Base-by-base conservation (phyloP, 768 basidiomycete species). In the Amanita rubescens region DNA sequence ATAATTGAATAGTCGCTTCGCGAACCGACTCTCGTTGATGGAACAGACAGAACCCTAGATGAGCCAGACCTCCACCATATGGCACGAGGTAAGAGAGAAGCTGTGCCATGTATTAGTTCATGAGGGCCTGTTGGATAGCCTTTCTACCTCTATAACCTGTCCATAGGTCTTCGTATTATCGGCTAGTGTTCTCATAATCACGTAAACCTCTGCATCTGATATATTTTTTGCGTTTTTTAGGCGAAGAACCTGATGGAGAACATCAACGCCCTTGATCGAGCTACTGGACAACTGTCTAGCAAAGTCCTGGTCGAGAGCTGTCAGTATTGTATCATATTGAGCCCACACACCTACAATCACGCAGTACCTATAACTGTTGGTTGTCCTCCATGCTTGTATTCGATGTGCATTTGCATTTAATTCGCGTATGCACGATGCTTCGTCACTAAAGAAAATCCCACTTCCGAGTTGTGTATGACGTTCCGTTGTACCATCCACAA, bases 301-400 rank as follows among this genome's bases (percentile, higher is more conserved):
- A 65, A 88, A 83, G 63, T 94, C 89, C 91, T 95, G 53, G 38
- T 59, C 25, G 41, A 24, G 49, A 24, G 38, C 33, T 34, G 27
- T 53, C 49, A 65, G 8, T 55, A 59, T 19, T 41, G 39, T 27
- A 45, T 41, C 19, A 20, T 32, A 49, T 43, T 49, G 60, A 34
- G 58, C 25, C 45, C 43, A 17, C 30, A 33, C 22, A 63, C 52
- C 27, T 58, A 94, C 94, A 67, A 72, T 69, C 52, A 82, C 76
- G 60, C 74, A 87, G 56, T 88, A 79, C 51, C 80, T 76, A 67
- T 97, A 96, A 51, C 80, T 84, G 57, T 80, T 82, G 4, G 90
- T 95, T 63, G 79, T 79, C 57, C 89, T 74, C 95, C 95, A 99
- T 7, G 87, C 94, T 63, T 98, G 96, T 35, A 98, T 92, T 33